phyloP scores from a whole-genome alignment of 2,329 filamentous ascomycete species.

The Trichoderma sp. region DNA sequence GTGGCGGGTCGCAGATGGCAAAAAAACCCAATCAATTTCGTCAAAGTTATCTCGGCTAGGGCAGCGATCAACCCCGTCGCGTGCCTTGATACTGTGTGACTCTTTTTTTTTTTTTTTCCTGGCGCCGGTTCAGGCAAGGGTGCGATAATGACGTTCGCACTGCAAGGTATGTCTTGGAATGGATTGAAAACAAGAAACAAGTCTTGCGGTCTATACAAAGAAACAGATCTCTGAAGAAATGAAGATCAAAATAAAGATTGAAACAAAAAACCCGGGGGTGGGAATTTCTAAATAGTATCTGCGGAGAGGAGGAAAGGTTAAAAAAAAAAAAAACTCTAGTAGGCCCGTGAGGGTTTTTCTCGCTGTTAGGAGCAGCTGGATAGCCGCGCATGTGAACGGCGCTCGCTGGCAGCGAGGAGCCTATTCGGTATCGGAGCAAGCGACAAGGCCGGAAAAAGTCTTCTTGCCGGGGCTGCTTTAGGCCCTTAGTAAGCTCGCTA shows the following conservation, averaged over 20 bases:
- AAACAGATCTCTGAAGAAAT: neutral
- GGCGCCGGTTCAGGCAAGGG: neutral
- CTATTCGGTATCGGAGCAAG: constrained; percentile 20
- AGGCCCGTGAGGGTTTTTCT: constrained; percentile 19
- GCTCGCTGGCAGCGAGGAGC: constrained; percentile 1
- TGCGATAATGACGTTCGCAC: neutral
- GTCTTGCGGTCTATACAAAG: neutral
- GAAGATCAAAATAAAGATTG: neutral
- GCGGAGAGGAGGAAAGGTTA: neutral
- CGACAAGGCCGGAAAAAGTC: constrained; percentile 7
- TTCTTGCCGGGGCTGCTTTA: neutral
- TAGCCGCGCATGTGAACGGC: constrained; percentile 17
- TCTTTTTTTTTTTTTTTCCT: neutral
- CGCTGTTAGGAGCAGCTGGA: neutral
- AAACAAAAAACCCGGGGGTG: constrained; percentile 10
- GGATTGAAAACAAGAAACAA: neutral
- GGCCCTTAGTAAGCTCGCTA: constrained; percentile 16
- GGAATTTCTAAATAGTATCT: constrained; percentile 8
- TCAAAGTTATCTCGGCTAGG: constrained; percentile 25
- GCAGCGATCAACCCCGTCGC: constrained; percentile 25
- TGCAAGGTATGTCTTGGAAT: constrained; percentile 8
- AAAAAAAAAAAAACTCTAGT: constrained; percentile 3
- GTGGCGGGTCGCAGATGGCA: constrained; percentile 24
- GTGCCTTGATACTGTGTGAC: constrained; percentile 15
- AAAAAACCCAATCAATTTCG: constrained; percentile 28